Evolutionary conservation across 352 stramenopile genomes (phyloP), one percentile per base, ranked within the genome.

Genomic region (Pelagophyceae sp.): DNA sequence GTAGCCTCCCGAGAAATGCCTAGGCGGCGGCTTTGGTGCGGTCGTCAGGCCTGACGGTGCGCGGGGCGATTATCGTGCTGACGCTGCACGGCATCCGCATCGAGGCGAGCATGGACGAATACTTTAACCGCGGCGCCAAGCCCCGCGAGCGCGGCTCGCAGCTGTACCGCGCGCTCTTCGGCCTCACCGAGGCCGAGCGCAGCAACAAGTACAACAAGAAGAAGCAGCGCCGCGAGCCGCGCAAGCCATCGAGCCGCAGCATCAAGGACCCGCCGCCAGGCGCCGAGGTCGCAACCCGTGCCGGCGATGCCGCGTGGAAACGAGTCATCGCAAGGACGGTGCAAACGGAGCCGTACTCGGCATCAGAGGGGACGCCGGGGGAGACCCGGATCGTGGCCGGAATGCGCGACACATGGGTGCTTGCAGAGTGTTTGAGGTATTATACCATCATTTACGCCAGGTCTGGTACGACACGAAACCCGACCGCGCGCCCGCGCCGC

Each of bases 101-200:
- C 17, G 2, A 17, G 20, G 20, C 67, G 2, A 37, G 29, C 3
- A 27, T 74, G 35, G 17, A 37, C 35, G 33, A 27, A 33, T 74
- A 74, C 67, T 33, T 74, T 37, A 37, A 74, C 45, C 23, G 11
- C 0, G 37, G 1, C 15, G 61, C 29, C 29, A 1, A 31, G 19
- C 58, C 58, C 58, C 3, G 31, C 29, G 35, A 58, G 35, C 11
- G 38, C 11, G 38, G 17, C 15, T 17, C 33, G 15, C 33, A 58
- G 35, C 67, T 74, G 35, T 74, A 74, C 67, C 19, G 38, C 1
- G 23, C 67, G 15, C 33, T 74, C 38, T 74, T 74, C 38, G 67
- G 35, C 67, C 23, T 27, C 58, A 67, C 45, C 11, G 45, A 11
- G 11, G 45, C 11, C 11, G 45, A 54, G 11, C 45, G 45, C 11